Evolutionary conservation across 1,284 basidiomycete genomes (phyloP), one percentile per base, ranked within the genome.

Genomic region (Leccinum idahoense): DNA sequence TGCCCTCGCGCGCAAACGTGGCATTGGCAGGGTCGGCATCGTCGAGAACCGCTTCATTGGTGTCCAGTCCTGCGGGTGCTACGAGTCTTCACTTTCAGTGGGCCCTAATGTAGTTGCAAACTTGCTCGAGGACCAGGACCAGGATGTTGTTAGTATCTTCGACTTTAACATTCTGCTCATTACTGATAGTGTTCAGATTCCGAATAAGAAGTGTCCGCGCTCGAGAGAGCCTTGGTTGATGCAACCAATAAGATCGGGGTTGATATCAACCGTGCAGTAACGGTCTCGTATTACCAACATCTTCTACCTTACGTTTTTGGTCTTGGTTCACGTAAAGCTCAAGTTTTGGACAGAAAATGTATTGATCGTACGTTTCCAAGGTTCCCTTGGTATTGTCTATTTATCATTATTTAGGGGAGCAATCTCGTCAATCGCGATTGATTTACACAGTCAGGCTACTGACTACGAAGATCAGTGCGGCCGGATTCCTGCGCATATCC

Each of bases 241-340:
- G 81, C 92, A 18, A 90, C 93, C 65, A 98, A 96, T 78, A 88
- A 87, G 70, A 89, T 95, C 65, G 97, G 97, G 23, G 93, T 99
- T 56, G 96, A 98, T 73, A 92, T 99, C 78, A 98, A 99, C 74
- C 88, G 89, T 35, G 93, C 94, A 37, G 88, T 94, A 32, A 86
- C 86, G 2, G 93, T 97, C 75, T 74, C 87, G 1, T 98, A 98
- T 75, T 92, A 96, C 70, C 89, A 92, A 68, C 82, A 89, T 58
- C 84, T 98, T 60, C 82, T 99, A 11, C 94, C 92, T 0, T 98
- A 92, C 72, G 87, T 99, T 39, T 89, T 94, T 68, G 97, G 97
- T 44, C 83, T 99, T 58, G 97, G 97, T 7, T 96, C 95, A 14
- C 86, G 97, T 64, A 99, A 99, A 76, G 93, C 96, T 10, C 89